Conservation (phyloP, 306 rosid genomes). For the Quercus berberidifolia region DNA sequence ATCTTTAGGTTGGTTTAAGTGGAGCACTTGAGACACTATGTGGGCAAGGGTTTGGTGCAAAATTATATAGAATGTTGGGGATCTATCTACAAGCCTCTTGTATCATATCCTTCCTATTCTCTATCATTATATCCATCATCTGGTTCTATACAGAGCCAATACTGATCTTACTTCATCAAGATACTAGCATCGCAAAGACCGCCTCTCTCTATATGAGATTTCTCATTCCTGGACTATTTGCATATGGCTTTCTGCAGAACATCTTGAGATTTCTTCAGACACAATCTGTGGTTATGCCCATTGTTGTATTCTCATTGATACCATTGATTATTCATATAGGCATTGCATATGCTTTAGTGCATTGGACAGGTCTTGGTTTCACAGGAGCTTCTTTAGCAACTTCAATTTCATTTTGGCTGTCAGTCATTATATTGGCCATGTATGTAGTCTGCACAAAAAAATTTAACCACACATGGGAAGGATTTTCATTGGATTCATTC, state of each 20-base stretch:
- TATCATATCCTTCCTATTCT: slow-evolving; percentile 53
- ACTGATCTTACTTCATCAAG: slow-evolving; percentile 60
- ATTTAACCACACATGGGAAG: slow-evolving; percentile 64
- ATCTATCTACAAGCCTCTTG: slow-evolving; percentile 77
- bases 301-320: slow-evolving; percentile 44
- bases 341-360: slow-evolving; percentile 51
- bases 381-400: slow-evolving; percentile 65
- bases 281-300: slow-evolving; percentile 59
- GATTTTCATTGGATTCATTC: slow-evolving; percentile 56
- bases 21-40: slow-evolving; percentile 88
- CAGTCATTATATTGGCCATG: slow-evolving; percentile 33
- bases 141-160: slow-evolving; percentile 64
- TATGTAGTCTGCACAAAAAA: slow-evolving; percentile 40
- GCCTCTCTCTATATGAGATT: slow-evolving; percentile 59
- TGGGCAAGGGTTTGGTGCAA: slow-evolving; percentile 81
- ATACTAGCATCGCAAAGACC: slow-evolving; percentile 45
- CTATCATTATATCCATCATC: slow-evolving; percentile 45
- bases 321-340: slow-evolving; percentile 45
- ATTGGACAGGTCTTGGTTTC: slow-evolving; percentile 42
- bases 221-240: slow-evolving; percentile 65
- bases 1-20: slow-evolving; percentile 65
- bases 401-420: slow-evolving; percentile 61
- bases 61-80: slow-evolving; percentile 57
- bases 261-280: slow-evolving; percentile 69
- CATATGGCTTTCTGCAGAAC: slow-evolving; percentile 65